Percentiles rank a stretch among this genome's conserved stretches.
These are phyloP conservation scores for Wickerhamiella lipophila DNA, from an alignment of 805 yeast genomes.

Conservation along the genomic window DNA sequence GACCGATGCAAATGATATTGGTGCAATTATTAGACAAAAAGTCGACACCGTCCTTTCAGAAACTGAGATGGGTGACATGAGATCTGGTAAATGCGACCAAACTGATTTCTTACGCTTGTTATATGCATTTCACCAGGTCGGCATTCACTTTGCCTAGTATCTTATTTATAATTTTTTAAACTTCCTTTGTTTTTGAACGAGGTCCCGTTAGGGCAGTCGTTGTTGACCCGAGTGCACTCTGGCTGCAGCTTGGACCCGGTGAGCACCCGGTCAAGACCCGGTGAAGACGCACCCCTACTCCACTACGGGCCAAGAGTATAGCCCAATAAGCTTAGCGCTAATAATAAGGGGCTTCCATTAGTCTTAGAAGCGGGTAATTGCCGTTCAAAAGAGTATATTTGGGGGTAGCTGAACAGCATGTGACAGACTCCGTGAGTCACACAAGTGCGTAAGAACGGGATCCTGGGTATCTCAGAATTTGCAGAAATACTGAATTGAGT, in stretches of 20 bases:
- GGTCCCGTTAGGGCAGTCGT: too few species aligned
- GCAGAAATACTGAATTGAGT: background rate
- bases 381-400: background rate
- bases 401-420: background rate
- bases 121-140: slow-evolving; percentile 92
- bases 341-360: too few species aligned
- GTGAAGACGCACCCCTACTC: too few species aligned
- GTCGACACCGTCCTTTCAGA: slow-evolving; percentile 62
- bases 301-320: too few species aligned
- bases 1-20: slow-evolving; percentile 28
- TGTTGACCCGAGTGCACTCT: slow-evolving; percentile 1
- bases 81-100: slow-evolving; percentile 92
- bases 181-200: background rate
- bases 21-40: slow-evolving; percentile 49
- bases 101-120: slow-evolving; percentile 73
- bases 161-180: background rate
- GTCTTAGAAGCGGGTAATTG: background rate
- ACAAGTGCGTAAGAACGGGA: background rate
- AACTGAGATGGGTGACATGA: slow-evolving; percentile 69
- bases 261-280: too few species aligned
- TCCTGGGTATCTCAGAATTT: background rate
- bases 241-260: slow-evolving; percentile 1
- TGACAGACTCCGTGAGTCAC: background rate
- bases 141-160: slow-evolving; percentile 81
- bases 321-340: too few species aligned